These are phyloP conservation scores for Diphasiastrum complanatum DNA, from an alignment of 83 land plant genomes.

Conservation along the genomic window DNA sequence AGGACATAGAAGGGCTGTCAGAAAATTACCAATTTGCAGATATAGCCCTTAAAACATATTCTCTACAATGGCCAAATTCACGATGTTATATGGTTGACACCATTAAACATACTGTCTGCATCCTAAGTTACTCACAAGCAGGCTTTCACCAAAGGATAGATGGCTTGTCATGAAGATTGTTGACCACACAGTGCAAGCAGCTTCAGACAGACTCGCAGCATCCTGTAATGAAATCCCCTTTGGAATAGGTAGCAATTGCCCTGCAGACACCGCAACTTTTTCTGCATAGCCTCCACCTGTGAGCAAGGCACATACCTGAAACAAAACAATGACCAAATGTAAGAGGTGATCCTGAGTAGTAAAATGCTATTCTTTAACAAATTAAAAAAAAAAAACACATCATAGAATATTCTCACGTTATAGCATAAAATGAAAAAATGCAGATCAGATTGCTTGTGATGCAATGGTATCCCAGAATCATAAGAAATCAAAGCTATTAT, in stretches of 20 bases:
- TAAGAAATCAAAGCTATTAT: no score
- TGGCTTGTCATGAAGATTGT: conserved; percentile 82
- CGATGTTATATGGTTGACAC: not conserved
- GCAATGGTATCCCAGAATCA: no score
- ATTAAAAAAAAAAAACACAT: no score
- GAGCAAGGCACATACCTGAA: conserved; percentile 90
- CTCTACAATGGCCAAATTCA: not conserved
- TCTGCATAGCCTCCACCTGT: conserved; percentile 97
- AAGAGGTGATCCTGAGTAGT: no score
- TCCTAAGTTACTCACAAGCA: conserved; percentile 58
- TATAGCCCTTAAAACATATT: no score
- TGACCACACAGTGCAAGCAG: conserved; percentile 96
- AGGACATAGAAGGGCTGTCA: no score
- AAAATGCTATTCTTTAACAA: no score
- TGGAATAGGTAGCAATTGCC: conserved; percentile 79
- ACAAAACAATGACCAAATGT: no score
- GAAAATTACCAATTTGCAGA: no score
- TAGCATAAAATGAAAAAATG: no score
- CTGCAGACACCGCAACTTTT: conserved; percentile 74
- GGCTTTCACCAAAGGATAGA: conserved; percentile 56
- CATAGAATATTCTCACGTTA: no score
- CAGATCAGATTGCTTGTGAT: no score
- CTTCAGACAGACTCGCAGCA: conserved; percentile 90
- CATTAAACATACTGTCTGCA: not conserved
- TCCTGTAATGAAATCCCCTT: conserved; percentile 69